These are phyloP conservation scores for Cyanidium caldarium DNA, from an alignment of 23 red algal species.

Conservation along the genomic window DNA sequence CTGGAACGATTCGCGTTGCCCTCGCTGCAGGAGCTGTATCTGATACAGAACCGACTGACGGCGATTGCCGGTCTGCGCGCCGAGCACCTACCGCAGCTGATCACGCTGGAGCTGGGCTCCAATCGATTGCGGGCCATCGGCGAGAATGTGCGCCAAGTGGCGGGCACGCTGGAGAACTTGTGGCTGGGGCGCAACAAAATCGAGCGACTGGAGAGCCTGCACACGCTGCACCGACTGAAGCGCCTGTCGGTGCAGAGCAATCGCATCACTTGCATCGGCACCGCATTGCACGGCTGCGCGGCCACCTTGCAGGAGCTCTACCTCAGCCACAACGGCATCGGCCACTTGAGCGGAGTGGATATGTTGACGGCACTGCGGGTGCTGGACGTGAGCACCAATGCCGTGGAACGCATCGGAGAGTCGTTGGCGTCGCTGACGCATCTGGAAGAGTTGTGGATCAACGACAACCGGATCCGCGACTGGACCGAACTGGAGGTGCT, in stretches of 20 bases:
- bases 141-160: not conserved
- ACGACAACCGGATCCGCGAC: conserved; percentile 43
- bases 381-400: conserved; percentile 69
- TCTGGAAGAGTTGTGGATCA: conserved; percentile 85
- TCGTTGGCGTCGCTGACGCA: conserved; percentile 23
- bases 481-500: conserved; percentile 32
- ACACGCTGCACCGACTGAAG: conserved; percentile 24
- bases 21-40: conserved; percentile 70
- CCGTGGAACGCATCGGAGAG: conserved; percentile 37
- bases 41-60: conserved; percentile 77
- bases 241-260: conserved; percentile 67
- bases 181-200: conserved; percentile 99
- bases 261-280: conserved; percentile 30
- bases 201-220: conserved; percentile 15
- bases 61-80: conserved; percentile 20
- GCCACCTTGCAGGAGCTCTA: conserved; percentile 63
- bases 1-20: conserved; percentile 28
- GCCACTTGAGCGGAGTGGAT: conserved; percentile 35
- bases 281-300: not conserved
- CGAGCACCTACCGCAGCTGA: conserved; percentile 29
- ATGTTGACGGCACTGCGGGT: conserved; percentile 32
- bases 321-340: conserved; percentile 70
- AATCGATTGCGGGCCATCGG: conserved; percentile 35
- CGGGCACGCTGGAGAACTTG: conserved; percentile 7
- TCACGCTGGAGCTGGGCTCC: conserved; percentile 79